Base-by-base conservation (phyloP, 2,329 filamentous ascomycete species). In the Colletotrichum australisinense region DNA sequence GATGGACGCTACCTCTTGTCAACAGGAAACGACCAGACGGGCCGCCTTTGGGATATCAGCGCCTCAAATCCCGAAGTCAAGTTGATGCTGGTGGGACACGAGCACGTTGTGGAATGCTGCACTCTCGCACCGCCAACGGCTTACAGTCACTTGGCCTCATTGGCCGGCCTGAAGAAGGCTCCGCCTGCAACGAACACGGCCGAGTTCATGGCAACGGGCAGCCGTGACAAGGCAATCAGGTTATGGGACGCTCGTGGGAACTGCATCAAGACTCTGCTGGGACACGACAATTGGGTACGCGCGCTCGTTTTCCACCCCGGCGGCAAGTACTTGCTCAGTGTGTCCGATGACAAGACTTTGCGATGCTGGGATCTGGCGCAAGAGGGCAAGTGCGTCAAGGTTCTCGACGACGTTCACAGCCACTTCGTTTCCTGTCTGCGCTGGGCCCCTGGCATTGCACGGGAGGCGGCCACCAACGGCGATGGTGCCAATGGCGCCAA, bases 261-360 rank as follows among this genome's bases (percentile, higher is more conserved):
- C 12, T 90, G 94, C 75, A 91, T 98, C 80, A 96, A 95, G 81
- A 97, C 93, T 0, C 86, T 98, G 1, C 85, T 91, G 1, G 96
- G 96, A 1, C 96, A 98, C 80, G 95, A 98, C 81, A 98, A 98
- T 81, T 98, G 96, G 96, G 91, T 98, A 9, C 91, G 95, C 38
- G 93, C 90, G 0, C 83, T 98, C 6, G 91, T 95, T 11, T 98
- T 98, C 81, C 96, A 98, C 78, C 96, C 96, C 0, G 94, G 94
- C 9, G 96, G 96, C 56, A 97, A 96, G 83, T 98, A 97, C 79
- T 88, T 98, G 1, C 84, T 98, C 6, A 95, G 93, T 7, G 94
- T 93, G 24, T 90, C 93, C 19, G 96, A 98, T 81, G 96, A 98
- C 84, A 97, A 97, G 85, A 95, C 94, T 5, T 88, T 98, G 73